A percentile compares a stretch with the other conserved stretches of the same genome.
These are phyloP conservation scores for Fistulifera solaris DNA, from an alignment of 108 stramenopile species.

Conservation along the genomic window DNA sequence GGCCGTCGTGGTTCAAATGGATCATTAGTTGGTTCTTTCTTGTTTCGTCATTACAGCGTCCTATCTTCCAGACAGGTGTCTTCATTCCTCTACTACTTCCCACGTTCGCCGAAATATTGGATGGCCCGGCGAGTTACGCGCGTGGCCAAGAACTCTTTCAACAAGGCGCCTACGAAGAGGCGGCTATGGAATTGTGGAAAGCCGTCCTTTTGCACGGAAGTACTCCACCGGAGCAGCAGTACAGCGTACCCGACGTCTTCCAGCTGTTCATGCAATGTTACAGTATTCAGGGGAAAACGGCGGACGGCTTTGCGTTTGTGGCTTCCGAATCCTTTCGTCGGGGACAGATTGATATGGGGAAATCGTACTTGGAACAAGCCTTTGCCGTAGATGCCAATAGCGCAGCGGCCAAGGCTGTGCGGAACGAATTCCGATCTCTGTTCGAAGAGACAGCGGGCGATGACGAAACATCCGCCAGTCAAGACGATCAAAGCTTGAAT, in stretches of 20 bases:
- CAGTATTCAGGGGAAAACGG: constrained; percentile 27
- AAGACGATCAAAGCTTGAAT: constrained; percentile 10
- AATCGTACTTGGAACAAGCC: constrained; percentile 50
- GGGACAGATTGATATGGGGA: constrained; percentile 63
- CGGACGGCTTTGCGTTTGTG: constrained; percentile 62
- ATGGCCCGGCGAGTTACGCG: too few species aligned
- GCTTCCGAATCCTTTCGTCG: constrained; percentile 52
- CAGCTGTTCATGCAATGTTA: constrained; percentile 57
- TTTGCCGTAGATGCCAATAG: constrained; percentile 39
- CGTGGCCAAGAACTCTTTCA: not conserved
- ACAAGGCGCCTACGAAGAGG: constrained; percentile 28
- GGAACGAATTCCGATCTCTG: constrained; percentile 13
- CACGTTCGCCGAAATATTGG: too few species aligned
- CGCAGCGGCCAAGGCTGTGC: constrained; percentile 24
- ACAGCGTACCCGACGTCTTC: constrained; percentile 63
- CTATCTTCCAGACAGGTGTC: too few species aligned
- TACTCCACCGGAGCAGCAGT: constrained; percentile 29
- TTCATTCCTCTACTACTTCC: too few species aligned
- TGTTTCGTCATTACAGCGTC: too few species aligned
- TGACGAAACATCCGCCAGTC: not conserved
- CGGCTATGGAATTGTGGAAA: constrained; percentile 52
- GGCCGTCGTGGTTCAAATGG: too few species aligned
- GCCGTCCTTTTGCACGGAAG: constrained; percentile 52
- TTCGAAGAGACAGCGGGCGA: not conserved
- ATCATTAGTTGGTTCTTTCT: too few species aligned